Evolutionary conservation across 345 rosid species (phyloP), one percentile per base, ranked within the genome.

Genomic region (Gossypioides kirkii): DNA sequence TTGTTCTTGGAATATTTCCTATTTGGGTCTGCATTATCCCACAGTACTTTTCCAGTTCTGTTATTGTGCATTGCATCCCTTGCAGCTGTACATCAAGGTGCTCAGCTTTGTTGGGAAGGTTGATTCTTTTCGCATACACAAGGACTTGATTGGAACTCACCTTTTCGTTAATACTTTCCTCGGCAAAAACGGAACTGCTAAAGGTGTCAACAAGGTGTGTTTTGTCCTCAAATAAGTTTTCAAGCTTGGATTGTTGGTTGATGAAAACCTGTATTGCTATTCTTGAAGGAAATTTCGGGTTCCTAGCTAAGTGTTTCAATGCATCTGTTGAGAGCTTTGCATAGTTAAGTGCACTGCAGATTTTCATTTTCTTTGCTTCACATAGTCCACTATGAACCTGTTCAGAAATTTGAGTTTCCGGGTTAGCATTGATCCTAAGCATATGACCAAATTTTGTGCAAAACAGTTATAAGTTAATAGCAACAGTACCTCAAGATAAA

Each of bases 321-420:
- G 84, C 73, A 63, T 73, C 80, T 3, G 71, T 43, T 11, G 90
- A 83, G 53, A 87, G 88, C 82, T 85, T 85, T 74, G 78, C 85
- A 26, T 67, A 72, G 69, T 85, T 78, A 61, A 87, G 77, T 26
- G 77, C 73, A 55, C 61, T 46, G 7, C 82, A 87, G 41, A 89
- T 41, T 61, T 69, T 77, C 66, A 73, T 23, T 73, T 81, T 85
- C 70, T 81, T 82, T 50, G 74, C 79, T 77, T 80, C 82, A 10
- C 36, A 18, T 71, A 83, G 47, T 28, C 71, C 42, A 22, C 60
- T 22, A 79, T 88, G 92, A 52, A 78, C 87, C 92, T 88, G 82
- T 58, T 58, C 38, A 12, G 38, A 60, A 61, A 41, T 38, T 73
- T 25, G 1, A 42, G 58, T n/a, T 32, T 58, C 10, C 18, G 0